Percentiles rank a stretch among this genome's conserved stretches.
Evolutionary conservation across 2,329 filamentous ascomycete species (phyloP).

Genomic region (Penicillium glabrum): DNA sequence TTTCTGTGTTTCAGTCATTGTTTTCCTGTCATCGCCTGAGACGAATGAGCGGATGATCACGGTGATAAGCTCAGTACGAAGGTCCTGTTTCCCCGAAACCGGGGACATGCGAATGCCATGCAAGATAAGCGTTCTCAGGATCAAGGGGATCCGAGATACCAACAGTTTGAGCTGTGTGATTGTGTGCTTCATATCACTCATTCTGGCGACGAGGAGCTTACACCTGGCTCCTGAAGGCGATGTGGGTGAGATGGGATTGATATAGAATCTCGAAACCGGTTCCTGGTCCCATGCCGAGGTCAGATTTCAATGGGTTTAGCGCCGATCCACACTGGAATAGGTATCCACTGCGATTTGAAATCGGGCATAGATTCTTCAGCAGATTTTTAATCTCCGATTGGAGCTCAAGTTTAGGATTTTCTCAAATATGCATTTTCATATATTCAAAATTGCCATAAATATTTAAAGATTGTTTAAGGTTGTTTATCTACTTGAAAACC

Average conservation of each 20-base stretch:
- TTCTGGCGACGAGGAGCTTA: slow-evolving; percentile 8
- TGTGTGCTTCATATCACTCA: slow-evolving; percentile 25
- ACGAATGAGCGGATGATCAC: slow-evolving; percentile 69
- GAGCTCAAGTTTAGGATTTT: not conserved
- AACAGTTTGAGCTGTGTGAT: slow-evolving; percentile 38
- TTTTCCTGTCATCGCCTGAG: slow-evolving; percentile 37
- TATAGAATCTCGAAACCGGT: not conserved
- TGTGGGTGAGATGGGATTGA: not conserved
- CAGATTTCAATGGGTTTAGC: not conserved
- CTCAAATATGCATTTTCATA: not conserved
- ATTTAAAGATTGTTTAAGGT: not conserved
- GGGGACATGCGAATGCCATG: slow-evolving; percentile 64
- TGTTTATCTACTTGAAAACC: not conserved
- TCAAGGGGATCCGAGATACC: slow-evolving; percentile 40
- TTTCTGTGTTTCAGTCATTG: slow-evolving; percentile 64
- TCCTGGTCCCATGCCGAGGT: not conserved
- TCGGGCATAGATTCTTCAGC: not conserved
- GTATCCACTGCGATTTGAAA: not conserved
- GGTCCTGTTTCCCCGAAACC: slow-evolving; percentile 72
- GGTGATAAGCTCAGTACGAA: slow-evolving; percentile 72
- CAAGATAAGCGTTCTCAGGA: slow-evolving; percentile 43
- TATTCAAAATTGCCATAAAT: not conserved
- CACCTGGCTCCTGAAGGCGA: not conserved
- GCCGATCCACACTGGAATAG: not conserved
- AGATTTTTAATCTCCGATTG: not conserved